Conservation (phyloP, 1,284 basidiomycete genomes). For the Cryptococcus sp. region DNA sequence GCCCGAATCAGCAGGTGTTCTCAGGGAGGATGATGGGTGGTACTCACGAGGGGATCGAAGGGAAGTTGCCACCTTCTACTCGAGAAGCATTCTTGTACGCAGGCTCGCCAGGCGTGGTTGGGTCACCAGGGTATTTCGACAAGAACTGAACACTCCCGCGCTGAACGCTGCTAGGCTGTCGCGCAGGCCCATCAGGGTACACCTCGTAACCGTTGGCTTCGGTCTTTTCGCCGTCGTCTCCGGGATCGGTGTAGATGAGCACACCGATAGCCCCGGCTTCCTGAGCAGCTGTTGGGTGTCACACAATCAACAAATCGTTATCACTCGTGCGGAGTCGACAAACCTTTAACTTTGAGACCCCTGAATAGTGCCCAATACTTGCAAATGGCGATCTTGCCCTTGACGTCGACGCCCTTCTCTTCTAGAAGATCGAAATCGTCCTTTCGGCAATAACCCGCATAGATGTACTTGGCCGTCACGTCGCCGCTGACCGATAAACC, state of each 20-base stretch:
- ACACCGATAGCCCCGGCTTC: slow-evolving; percentile 69
- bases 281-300: slow-evolving; percentile 62
- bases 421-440: slow-evolving; percentile 72
- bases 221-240: slow-evolving; percentile 82
- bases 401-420: slow-evolving; percentile 63
- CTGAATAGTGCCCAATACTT: slow-evolving; percentile 82
- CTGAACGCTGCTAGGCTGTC: slow-evolving; percentile 75
- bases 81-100: slow-evolving; percentile 81
- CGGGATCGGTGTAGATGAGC: slow-evolving; percentile 83
- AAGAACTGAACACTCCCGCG: slow-evolving; percentile 82
- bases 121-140: slow-evolving; percentile 66
- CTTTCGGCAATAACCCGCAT: slow-evolving; percentile 78
- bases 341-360: slow-evolving; percentile 63
- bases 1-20: not conserved
- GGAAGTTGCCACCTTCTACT: slow-evolving; percentile 68
- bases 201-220: slow-evolving; percentile 72
- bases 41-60: slow-evolving; percentile 70
- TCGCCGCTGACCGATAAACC: slow-evolving; percentile 49
- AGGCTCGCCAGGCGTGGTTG: slow-evolving; percentile 76
- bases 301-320: not conserved
- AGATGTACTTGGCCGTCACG: slow-evolving; percentile 69
- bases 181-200: slow-evolving; percentile 84
- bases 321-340: not conserved
- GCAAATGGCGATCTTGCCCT: slow-evolving; percentile 77
- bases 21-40: not conserved